Conservation (phyloP, 2,329 filamentous ascomycete genomes). For the Stromatinia cepivora region DNA sequence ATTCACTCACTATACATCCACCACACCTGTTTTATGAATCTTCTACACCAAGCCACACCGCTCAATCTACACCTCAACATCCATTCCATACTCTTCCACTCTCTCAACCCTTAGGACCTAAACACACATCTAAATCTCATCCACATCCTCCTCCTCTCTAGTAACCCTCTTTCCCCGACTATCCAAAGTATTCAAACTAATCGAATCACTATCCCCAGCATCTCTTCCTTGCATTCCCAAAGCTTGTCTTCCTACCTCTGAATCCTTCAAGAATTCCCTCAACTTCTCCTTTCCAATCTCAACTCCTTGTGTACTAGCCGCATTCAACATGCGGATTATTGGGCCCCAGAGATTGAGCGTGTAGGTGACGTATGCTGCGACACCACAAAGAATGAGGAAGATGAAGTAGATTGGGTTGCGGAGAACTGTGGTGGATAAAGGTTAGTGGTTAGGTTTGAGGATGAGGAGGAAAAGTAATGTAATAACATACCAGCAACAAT, state of each 20-base stretch:
- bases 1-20: background rate
- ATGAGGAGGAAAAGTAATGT: background rate
- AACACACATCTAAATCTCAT: conserved; percentile 33
- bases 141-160: conserved; percentile 55
- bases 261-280: conserved; percentile 83
- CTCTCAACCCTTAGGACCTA: background rate
- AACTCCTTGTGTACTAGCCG: conserved; percentile 79
- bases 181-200: conserved; percentile 62
- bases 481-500: conserved; percentile 77
- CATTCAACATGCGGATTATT: conserved; percentile 92
- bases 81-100: background rate
- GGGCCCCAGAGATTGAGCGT: conserved; percentile 94
- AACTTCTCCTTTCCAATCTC: conserved; percentile 91
- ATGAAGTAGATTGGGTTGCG: conserved; percentile 93
- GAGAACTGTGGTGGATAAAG: conserved; percentile 61
- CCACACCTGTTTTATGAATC: background rate
- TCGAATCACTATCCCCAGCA: conserved; percentile 49
- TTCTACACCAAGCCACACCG: background rate
- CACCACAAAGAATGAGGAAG: conserved; percentile 73
- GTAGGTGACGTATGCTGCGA: conserved; percentile 85
- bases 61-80: background rate
- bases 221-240: conserved; percentile 64
- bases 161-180: conserved; percentile 56
- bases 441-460: background rate
- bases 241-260: conserved; percentile 81